These are phyloP conservation scores for Amniculicola lignicola DNA, from an alignment of 495 filamentous ascomycete species.

Conservation along the genomic window DNA sequence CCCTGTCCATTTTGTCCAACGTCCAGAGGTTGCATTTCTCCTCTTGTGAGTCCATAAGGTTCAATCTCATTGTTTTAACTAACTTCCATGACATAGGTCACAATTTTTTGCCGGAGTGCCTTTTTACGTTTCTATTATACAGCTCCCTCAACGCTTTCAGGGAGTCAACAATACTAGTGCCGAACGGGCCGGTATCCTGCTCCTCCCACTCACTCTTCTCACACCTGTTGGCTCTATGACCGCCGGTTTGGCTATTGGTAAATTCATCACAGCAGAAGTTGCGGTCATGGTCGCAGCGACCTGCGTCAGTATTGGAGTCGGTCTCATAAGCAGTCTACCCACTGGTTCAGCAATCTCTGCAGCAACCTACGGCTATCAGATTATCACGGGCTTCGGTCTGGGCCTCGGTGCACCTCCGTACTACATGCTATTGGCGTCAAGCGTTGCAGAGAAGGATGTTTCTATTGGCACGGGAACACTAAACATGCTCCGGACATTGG, in stretches of 20 bases:
- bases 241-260: constrained; percentile 7
- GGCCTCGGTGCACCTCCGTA: constrained; percentile 20
- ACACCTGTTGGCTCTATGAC: constrained; percentile 26
- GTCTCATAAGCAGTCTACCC: constrained; percentile 25
- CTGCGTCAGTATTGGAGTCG: constrained; percentile 19
- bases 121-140: constrained; percentile 21
- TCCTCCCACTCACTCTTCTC: constrained; percentile 22
- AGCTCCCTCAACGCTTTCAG: constrained; percentile 35
- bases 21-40: constrained; percentile 17
- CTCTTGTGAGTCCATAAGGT: constrained; percentile 17
- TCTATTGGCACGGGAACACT: constrained; percentile 26
- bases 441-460: constrained; percentile 18
- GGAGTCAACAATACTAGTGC: constrained; percentile 27
- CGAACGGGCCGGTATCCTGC: constrained; percentile 24
- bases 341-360: not conserved
- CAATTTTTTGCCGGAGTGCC: constrained; percentile 12
- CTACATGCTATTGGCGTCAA: constrained; percentile 15
- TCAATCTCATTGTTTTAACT: not conserved
- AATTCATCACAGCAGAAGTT: constrained; percentile 13
- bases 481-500: constrained; percentile 34
- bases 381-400: constrained; percentile 28
- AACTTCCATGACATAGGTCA: not conserved
- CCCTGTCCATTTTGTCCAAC: constrained; percentile 19
- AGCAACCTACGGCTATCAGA: constrained; percentile 25
- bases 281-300: constrained; percentile 8